Conservation (phyloP, 371 early-diverging fungal genomes). For the Aphelidium insulamus region DNA sequence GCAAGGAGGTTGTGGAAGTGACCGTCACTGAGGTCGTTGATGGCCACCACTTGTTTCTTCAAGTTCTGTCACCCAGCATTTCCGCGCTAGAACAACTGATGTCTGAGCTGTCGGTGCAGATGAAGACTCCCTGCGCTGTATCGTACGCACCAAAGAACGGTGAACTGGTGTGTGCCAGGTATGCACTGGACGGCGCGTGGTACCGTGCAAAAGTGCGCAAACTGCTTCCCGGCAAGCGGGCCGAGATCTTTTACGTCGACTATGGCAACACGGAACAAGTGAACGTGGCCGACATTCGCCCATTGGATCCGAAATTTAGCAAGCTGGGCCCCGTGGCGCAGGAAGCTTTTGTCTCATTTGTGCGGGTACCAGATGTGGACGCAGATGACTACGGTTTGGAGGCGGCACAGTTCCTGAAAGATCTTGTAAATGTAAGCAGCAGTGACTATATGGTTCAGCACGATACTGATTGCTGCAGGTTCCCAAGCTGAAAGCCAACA, state of each 20-base stretch:
- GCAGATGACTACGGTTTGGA: constrained; percentile 17
- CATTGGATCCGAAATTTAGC: constrained; percentile 34
- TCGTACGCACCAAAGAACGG: constrained; percentile 37
- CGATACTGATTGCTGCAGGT: too few species aligned
- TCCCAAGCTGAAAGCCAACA: too few species aligned
- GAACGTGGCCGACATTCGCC: constrained; percentile 26
- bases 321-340: constrained; percentile 49
- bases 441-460: too few species aligned
- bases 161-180: constrained; percentile 56
- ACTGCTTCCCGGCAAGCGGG: constrained; percentile 26
- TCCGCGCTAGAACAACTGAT: constrained; percentile 55
- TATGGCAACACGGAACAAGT: constrained; percentile 69
- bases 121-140: constrained; percentile 14
- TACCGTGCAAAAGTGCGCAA: constrained; percentile 66
- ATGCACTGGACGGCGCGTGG: constrained; percentile 70
- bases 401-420: too few species aligned
- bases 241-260: constrained; percentile 63
- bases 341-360: constrained; percentile 60
- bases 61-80: constrained; percentile 45
- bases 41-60: constrained; percentile 47
- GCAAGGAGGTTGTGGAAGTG: constrained; percentile 28
- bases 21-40: constrained; percentile 61
- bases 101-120: constrained; percentile 44
- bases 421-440: too few species aligned
- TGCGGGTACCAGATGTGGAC: constrained; percentile 30